Percentiles rank a stretch among this genome's conserved stretches.
Evolutionary conservation across 139 green algal genomes (phyloP).

Genomic region (Ettlia oleoabundans): DNA sequence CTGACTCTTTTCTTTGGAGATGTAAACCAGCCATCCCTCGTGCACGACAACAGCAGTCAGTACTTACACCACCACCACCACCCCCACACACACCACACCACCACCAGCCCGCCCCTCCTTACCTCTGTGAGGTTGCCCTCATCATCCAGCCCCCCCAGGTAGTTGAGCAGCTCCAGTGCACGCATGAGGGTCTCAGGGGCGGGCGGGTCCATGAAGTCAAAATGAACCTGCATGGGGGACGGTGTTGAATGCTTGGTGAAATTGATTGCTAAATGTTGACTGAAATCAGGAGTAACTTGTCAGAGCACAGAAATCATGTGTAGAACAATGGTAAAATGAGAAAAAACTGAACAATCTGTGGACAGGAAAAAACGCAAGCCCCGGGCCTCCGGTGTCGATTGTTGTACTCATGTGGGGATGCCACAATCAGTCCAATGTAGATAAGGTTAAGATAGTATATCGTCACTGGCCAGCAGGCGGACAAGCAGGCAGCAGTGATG

Average conservation of each 20-base stretch:
- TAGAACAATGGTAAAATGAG: too few relatives aligned
- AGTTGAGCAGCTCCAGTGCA: constrained; percentile 99
- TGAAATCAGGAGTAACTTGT: too few relatives aligned
- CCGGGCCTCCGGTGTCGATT: constrained; percentile 23
- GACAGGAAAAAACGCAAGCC: too few relatives aligned
- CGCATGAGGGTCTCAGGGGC: constrained; percentile 99
- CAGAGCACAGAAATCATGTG: too few relatives aligned
- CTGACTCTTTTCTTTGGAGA: too few relatives aligned
- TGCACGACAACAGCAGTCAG: too few relatives aligned
- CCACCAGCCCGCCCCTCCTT: background rate
- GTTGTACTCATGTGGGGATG: constrained; percentile 50
- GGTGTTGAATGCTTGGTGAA: too few relatives aligned
- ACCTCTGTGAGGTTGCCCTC: constrained; percentile 94
- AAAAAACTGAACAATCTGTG: too few relatives aligned
- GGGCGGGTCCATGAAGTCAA: constrained; percentile 99
- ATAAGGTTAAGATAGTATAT: constrained; percentile 54
- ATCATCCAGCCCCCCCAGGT: constrained; percentile 98
- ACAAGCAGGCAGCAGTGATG: background rate
- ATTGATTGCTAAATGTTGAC: too few relatives aligned
- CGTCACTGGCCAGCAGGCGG: constrained; percentile 49
- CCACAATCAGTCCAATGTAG: constrained; percentile 67
- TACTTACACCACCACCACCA: background rate
- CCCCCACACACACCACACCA: background rate
- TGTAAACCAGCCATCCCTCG: too few relatives aligned
- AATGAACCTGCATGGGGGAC: constrained; percentile 88